Conservation (phyloP, 2,329 filamentous ascomycete genomes). For the Pseudogymnoascus verrucosus region DNA sequence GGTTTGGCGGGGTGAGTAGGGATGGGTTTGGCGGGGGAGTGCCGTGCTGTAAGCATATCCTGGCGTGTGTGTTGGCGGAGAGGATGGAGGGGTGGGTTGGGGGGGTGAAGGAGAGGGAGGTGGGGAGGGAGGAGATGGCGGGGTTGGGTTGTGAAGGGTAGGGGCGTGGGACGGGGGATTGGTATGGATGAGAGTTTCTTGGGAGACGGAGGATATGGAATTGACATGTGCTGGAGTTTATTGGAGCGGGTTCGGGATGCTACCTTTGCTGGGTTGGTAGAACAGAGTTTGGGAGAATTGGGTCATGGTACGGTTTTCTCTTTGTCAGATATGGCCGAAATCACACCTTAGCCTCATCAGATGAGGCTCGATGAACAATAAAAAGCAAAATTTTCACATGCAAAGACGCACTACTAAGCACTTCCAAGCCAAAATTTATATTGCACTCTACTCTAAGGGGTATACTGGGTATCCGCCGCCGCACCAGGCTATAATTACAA, state of each 20-base stretch:
- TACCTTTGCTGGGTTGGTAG: neutral
- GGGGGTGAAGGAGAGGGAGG: too few species aligned
- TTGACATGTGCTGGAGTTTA: neutral
- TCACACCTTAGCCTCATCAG: neutral
- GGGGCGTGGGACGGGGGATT: neutral
- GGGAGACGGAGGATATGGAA: neutral
- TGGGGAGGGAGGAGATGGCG: slow-evolving; percentile 60
- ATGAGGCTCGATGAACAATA: neutral
- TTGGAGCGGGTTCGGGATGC: neutral
- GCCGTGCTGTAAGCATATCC: too few species aligned
- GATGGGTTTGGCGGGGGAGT: too few species aligned
- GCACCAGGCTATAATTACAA: slow-evolving; percentile 3
- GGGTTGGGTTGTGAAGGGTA: slow-evolving; percentile 44
- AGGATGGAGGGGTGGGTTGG: too few species aligned
- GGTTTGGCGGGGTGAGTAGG: too few species aligned
- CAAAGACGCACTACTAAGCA: neutral
- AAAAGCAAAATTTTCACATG: neutral
- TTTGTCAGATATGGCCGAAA: neutral
- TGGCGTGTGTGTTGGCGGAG: too few species aligned
- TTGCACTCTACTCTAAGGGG: slow-evolving; percentile 4
- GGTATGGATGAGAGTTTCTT: slow-evolving; percentile 2
- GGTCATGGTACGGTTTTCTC: neutral
- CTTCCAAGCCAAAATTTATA: neutral
- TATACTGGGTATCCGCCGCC: slow-evolving; percentile 3
- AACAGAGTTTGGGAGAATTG: neutral